Evolutionary conservation across 345 rosid genomes (phyloP).

Genomic region (Salix dunnii): DNA sequence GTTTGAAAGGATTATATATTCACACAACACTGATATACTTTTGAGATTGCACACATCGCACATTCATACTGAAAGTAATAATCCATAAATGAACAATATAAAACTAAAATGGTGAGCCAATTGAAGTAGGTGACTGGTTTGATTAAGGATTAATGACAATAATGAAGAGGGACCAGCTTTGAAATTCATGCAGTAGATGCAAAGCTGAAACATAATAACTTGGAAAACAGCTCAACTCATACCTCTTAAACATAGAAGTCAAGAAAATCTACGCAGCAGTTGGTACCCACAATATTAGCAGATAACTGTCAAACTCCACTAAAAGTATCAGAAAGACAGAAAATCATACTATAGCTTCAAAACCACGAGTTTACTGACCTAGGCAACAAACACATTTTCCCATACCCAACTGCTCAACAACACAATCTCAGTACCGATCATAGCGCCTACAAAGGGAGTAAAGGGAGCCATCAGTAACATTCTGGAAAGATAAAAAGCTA

Average conservation of each 20-base stretch:
- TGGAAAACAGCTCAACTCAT: constrained; percentile 13
- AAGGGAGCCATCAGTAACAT: not conserved
- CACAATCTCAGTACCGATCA: constrained; percentile 40
- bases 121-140: not conserved
- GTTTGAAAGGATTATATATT: not conserved
- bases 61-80: not conserved
- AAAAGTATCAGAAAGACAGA: constrained; percentile 12
- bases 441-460: constrained; percentile 35
- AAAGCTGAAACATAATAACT: not conserved
- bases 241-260: constrained; percentile 20
- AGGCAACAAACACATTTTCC: constrained; percentile 10
- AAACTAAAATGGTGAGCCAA: not conserved
- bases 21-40: not conserved
- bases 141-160: not conserved
- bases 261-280: constrained; percentile 17
- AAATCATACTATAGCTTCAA: constrained; percentile 11
- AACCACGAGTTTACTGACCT: constrained; percentile 17
- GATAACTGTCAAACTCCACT: constrained; percentile 15
- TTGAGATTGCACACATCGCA: not conserved
- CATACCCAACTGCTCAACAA: constrained; percentile 8
- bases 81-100: not conserved
- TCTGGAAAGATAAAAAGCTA: not conserved
- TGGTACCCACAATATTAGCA: constrained; percentile 8
- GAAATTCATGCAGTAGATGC: not conserved
- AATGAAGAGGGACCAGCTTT: not conserved